Conservation (phyloP, 2,329 filamentous ascomycete genomes). For the Ophiostoma perfectum region DNA sequence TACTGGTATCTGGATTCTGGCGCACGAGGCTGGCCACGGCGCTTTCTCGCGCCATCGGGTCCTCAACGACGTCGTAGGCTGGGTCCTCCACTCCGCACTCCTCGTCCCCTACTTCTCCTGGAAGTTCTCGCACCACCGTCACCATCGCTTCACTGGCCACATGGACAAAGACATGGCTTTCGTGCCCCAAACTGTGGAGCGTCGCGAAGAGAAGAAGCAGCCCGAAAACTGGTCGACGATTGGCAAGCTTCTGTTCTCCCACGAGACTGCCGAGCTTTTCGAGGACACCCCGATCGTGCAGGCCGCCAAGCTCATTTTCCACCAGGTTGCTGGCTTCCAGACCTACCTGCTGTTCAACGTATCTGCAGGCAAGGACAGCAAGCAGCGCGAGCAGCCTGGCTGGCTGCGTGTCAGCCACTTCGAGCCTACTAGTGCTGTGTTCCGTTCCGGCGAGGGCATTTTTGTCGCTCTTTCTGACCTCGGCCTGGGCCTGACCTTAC, state of each 20-base stretch:
- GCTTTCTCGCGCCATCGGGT: conserved; percentile 85
- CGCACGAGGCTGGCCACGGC: conserved; percentile 96
- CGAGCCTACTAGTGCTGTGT: conserved; percentile 78
- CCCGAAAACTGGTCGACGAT: conserved; percentile 10
- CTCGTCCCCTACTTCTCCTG: conserved; percentile 95
- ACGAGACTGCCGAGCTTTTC: conserved; percentile 53
- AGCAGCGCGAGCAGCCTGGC: conserved; percentile 71
- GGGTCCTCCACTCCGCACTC: conserved; percentile 79
- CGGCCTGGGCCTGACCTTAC: conserved; percentile 56
- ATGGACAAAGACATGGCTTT: conserved; percentile 99
- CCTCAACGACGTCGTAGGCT: conserved; percentile 90
- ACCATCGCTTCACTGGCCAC: conserved; percentile 98
- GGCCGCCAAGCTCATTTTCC: conserved; percentile 52
- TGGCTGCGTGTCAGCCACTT: conserved; percentile 87
- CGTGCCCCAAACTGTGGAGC: conserved; percentile 66
- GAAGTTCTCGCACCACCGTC: conserved; percentile 98
- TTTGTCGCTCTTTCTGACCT: conserved; percentile 82
- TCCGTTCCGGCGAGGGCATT: conserved; percentile 84
- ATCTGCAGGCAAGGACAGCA: conserved; percentile 89
- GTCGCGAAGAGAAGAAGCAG: conserved; percentile 7
- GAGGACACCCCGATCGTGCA: conserved; percentile 56
- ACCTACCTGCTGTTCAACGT: conserved; percentile 87
- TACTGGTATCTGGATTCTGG: conserved; percentile 92
- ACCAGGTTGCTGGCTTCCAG: conserved; percentile 91
- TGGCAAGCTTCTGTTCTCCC: not conserved